Percentiles rank a stretch among this genome's conserved stretches.
Evolutionary conservation across 345 rosid genomes (phyloP).

Genomic region (Aurinia saxatilis): DNA sequence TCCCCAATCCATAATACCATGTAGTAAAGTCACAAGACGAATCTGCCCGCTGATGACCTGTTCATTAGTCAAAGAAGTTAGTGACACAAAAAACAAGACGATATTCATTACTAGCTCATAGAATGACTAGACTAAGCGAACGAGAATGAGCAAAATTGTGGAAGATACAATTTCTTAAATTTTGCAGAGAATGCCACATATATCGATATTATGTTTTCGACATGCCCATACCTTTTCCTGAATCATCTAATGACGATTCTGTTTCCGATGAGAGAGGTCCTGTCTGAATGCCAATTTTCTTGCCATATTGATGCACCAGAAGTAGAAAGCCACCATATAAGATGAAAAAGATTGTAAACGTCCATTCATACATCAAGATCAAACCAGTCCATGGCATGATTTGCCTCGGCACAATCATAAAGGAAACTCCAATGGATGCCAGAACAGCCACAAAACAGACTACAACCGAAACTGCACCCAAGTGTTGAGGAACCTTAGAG

Average conservation of each 20-base stretch:
- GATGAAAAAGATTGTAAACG: slow-evolving; percentile 56
- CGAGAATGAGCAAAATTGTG: not conserved
- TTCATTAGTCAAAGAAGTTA: not conserved
- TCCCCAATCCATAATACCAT: slow-evolving; percentile 69
- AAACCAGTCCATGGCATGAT: slow-evolving; percentile 91
- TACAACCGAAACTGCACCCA: slow-evolving; percentile 57
- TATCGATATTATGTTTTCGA: not conserved
- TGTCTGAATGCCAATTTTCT: slow-evolving; percentile 40
- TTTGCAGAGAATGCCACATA: not conserved
- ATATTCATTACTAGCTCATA: not conserved
- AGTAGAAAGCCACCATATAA: slow-evolving; percentile 63
- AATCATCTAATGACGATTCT: slow-evolving; percentile 45
- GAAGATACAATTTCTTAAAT: not conserved
- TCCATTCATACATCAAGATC: slow-evolving; percentile 84
- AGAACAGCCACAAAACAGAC: slow-evolving; percentile 45
- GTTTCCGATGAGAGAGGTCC: slow-evolving; percentile 36
- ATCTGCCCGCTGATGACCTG: slow-evolving; percentile 67
- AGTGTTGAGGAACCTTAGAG: slow-evolving; percentile 55
- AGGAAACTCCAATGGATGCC: slow-evolving; percentile 53
- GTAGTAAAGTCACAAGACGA: slow-evolving; percentile 45
- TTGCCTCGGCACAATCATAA: slow-evolving; percentile 70
- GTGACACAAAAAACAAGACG: not conserved
- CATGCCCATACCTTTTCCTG: slow-evolving; percentile 57
- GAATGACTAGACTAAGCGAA: not conserved
- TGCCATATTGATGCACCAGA: slow-evolving; percentile 57